A percentile compares a stretch with the other conserved stretches of the same genome.
Conservation (phyloP, 768 basidiomycete species). For the Royoungia palumana region DNA sequence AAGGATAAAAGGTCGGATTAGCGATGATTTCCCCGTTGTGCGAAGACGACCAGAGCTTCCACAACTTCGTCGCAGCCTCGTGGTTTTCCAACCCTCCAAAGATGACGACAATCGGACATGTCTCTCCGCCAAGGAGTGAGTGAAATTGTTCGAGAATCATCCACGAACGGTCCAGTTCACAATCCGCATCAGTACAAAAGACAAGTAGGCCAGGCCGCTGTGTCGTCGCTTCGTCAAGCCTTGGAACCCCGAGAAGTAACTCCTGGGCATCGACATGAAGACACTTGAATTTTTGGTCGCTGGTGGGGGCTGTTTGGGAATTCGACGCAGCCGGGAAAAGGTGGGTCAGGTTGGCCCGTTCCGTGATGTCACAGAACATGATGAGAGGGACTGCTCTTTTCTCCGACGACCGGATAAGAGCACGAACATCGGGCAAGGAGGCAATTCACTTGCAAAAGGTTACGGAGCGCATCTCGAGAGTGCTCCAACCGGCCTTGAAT, state of each 20-base stretch:
- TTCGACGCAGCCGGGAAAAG: constrained; percentile 4
- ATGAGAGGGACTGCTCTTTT: constrained; percentile 13
- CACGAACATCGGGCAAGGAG: constrained; percentile 20
- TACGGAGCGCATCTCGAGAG: constrained; percentile 20
- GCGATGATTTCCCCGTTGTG: constrained; percentile 14
- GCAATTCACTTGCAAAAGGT: constrained; percentile 14
- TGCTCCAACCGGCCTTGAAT: constrained; percentile 18
- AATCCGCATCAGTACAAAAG: constrained; percentile 17
- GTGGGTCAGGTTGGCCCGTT: background rate
- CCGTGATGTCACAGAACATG: constrained; percentile 15
- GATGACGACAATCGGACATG: constrained; percentile 21
- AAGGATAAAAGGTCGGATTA: constrained; percentile 21
- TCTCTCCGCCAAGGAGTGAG: constrained; percentile 14
- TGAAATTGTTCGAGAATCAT: constrained; percentile 15
- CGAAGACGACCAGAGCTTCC: constrained; percentile 14
- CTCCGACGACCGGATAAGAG: constrained; percentile 11
- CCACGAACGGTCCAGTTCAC: constrained; percentile 11
- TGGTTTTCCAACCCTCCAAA: constrained; percentile 17
- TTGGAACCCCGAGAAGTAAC: background rate
- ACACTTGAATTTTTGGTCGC: constrained; percentile 13
- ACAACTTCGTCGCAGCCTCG: constrained; percentile 12
- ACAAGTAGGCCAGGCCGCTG: constrained; percentile 21
- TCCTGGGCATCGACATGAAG: constrained; percentile 6
- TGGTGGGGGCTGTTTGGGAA: background rate
- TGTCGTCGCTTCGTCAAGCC: background rate